Percentiles rank a stretch among this genome's conserved stretches.
phyloP scores from a whole-genome alignment of 2,329 filamentous ascomycete genomes.

The Curvularia verruculosa region DNA sequence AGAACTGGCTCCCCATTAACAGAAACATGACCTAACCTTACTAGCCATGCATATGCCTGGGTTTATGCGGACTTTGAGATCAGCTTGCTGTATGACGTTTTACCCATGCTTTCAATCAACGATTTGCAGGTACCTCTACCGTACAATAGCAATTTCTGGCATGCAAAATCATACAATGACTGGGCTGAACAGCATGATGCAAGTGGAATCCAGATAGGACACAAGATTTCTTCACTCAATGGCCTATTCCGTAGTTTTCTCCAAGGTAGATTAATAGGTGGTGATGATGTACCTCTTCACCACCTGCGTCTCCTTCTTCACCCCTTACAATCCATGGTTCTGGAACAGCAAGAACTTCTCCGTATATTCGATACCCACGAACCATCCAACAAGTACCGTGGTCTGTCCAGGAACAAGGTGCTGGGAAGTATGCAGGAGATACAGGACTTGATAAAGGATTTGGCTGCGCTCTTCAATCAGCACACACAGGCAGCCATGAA shows the following conservation, averaged over 20 bases:
- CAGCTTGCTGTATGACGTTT: conserved; percentile 10
- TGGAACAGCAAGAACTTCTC: conserved; percentile 12
- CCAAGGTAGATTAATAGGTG: conserved; percentile 5
- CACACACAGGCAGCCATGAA: background rate
- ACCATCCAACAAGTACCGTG: conserved; percentile 8
- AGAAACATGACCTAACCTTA: background rate
- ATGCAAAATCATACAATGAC: conserved; percentile 7
- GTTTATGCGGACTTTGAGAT: conserved; percentile 13
- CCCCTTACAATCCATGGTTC: conserved; percentile 9
- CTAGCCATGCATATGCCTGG: conserved; percentile 13
- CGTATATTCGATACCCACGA: conserved; percentile 14
- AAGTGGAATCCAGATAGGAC: background rate
- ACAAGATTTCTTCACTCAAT: conserved; percentile 8
- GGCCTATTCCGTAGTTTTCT: conserved; percentile 12
- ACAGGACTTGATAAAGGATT: conserved; percentile 8
- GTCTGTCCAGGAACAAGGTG: conserved; percentile 9
- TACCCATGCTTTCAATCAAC: conserved; percentile 9
- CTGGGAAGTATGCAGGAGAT: conserved; percentile 11
- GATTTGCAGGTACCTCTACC: conserved; percentile 13
- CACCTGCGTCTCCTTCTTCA: conserved; percentile 15
- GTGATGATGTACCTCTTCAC: conserved; percentile 4
- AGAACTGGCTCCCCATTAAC: background rate
- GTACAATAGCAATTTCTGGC: conserved; percentile 2
- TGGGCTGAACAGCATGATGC: conserved; percentile 4
- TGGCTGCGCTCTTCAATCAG: conserved; percentile 8